Evolutionary conservation across 1,284 basidiomycete species (phyloP).

Genomic region (Athelia sp.): DNA sequence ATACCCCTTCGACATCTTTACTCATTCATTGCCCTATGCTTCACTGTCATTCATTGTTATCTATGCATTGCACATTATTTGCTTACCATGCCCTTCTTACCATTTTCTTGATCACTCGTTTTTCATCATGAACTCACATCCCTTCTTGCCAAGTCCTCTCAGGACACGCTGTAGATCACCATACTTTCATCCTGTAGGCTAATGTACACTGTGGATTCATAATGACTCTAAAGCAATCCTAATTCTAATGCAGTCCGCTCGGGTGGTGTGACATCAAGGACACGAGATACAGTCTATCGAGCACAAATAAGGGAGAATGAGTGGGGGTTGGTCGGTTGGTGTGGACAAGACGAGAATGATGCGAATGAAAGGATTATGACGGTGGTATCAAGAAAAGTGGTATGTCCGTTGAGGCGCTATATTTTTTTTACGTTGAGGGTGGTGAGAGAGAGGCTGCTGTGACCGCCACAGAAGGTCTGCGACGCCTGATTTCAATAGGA

Average conservation of each 20-base stretch:
- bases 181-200: slow-evolving; percentile 2
- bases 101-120: neutral
- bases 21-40: neutral
- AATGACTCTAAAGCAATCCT: slow-evolving; percentile 3
- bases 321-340: slow-evolving; percentile 6
- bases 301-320: slow-evolving; percentile 5
- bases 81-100: slow-evolving; percentile 1
- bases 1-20: neutral
- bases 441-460: slow-evolving; percentile 19
- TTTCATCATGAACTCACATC: neutral
- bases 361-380: slow-evolving; percentile 4
- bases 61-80: neutral
- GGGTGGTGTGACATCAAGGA: neutral
- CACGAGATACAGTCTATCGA: slow-evolving; percentile 2
- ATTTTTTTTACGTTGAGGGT: slow-evolving; percentile 11
- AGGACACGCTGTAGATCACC: neutral
- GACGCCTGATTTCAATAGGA: slow-evolving; percentile 32
- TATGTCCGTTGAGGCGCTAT: slow-evolving; percentile 3
- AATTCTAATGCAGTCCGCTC: neutral
- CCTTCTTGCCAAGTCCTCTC: neutral
- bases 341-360: slow-evolving; percentile 4
- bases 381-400: slow-evolving; percentile 4
- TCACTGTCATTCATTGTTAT: neutral
- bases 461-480: slow-evolving; percentile 28
- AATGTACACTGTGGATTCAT: neutral